Evolutionary conservation across 1,284 basidiomycete species (phyloP), one percentile per base, ranked within the genome.

Genomic region (Coniferiporia weirii): DNA sequence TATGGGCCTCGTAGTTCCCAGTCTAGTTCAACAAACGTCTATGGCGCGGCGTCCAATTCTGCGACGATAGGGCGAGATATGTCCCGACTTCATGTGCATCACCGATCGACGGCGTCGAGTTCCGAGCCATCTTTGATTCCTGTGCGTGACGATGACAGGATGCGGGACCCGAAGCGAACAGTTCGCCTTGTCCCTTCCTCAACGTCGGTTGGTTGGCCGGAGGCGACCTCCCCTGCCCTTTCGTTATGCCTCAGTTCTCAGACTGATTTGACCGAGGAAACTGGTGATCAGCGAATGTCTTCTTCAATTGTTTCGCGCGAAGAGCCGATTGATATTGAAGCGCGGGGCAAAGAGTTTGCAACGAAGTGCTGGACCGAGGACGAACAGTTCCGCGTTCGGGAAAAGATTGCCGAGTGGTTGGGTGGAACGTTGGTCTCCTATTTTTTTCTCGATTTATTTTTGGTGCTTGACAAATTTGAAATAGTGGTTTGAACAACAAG

Each of bases 401-500:
- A 96, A 66, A 96, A 95, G 76, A 92, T 98, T 66, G 94, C 96
- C 1, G 93, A 97, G 71, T 98, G 93, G 87, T 78, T 99, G 45
- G 96, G 96, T 64, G 89, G 93, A 68, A 76, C 84, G 88, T 95
- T 66, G 75, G 93, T 86, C 32, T 46, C 10, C 2, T 40, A 9
- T 12, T 20, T 22, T 27, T 20, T 22, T 54, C 32, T 9, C 32
- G 12, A 46, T 46, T 67, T 65, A 47, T 59, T 17, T 40, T 44
- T n/a, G 54, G n/a, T 54, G 17, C 55, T 9, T 46, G 17, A 46
- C 44, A 19, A 17, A 20, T 2, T 54, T 52, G 38, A 6, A 8
- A 53, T 64, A 94, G 93, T 63, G 85, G 84, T 27, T 73, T 74
- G 9, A 78, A 95, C 65, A 96, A 95, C 72, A 86, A 84, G 63